Conservation (phyloP, 108 stramenopile genomes). For the Cafeteria roenbergensis region DNA sequence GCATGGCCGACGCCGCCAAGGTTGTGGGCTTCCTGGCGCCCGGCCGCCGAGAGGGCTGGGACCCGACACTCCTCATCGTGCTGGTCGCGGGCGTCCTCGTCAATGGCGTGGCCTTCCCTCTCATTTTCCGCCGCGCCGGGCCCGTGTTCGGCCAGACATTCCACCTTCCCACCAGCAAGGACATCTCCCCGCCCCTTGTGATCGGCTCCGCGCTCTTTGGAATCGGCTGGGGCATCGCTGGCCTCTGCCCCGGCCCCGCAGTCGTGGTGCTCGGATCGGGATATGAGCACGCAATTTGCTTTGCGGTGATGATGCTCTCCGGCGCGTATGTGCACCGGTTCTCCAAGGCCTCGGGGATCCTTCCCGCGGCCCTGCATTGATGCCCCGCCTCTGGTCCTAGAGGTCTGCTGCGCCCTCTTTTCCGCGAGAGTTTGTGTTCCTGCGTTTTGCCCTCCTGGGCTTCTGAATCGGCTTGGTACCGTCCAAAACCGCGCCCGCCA, state of each 20-base stretch:
- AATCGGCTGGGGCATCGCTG: slow-evolving; percentile 24
- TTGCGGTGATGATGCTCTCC: no score
- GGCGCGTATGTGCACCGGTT: no score
- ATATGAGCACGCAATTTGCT: no score
- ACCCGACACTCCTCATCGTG: slow-evolving; percentile 60
- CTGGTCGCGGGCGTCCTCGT: slow-evolving; percentile 44
- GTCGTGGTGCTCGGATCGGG: slow-evolving; percentile 12
- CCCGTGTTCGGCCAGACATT: not conserved
- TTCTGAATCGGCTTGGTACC: no score
- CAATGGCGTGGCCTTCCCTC: not conserved
- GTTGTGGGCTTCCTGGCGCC: slow-evolving; percentile 55
- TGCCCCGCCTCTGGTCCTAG: no score
- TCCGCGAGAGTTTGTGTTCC: no score
- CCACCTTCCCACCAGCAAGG: not conserved
- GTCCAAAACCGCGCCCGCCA: no score
- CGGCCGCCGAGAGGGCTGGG: slow-evolving; percentile 38
- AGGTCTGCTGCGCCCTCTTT: no score
- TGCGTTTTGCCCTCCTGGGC: no score
- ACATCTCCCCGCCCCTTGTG: slow-evolving; percentile 12
- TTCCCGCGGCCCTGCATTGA: no score
- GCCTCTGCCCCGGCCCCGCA: slow-evolving; percentile 27
- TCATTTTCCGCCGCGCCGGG: not conserved
- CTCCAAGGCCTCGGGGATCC: no score
- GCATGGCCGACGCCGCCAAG: slow-evolving; percentile 53
- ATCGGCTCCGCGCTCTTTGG: slow-evolving; percentile 22